Conservation (phyloP, 768 basidiomycete genomes). For the Naganishia vaughanmartiniae region DNA sequence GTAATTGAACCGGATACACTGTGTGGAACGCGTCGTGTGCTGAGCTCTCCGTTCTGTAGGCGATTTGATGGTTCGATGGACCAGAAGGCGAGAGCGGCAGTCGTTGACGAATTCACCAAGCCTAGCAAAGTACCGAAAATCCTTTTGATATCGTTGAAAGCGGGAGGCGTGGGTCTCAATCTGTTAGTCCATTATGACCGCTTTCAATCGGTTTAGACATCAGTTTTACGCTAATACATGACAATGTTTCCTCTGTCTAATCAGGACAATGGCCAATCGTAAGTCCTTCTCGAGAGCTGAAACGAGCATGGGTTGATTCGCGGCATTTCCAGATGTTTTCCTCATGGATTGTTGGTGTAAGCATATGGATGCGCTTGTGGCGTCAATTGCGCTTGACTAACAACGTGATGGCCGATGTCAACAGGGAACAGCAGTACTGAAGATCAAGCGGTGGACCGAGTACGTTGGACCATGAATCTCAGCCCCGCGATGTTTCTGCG, state of each 20-base stretch:
- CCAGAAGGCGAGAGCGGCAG: constrained; percentile 71
- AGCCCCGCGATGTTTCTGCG: no score
- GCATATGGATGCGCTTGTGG: not conserved
- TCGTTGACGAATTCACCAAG: constrained; percentile 73
- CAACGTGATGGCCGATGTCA: no score
- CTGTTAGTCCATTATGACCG: constrained; percentile 50
- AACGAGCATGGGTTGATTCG: not conserved
- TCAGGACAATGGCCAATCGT: constrained; percentile 49
- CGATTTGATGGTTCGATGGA: constrained; percentile 93
- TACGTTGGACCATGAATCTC: constrained; percentile 31
- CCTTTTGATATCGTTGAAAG: constrained; percentile 54
- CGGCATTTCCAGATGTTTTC: constrained; percentile 2
- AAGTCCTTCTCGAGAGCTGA: constrained; percentile 26
- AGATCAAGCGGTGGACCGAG: constrained; percentile 51
- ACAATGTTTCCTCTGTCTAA: not conserved
- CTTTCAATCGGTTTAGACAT: not conserved
- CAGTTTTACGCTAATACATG: not conserved
- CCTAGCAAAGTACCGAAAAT: constrained; percentile 70
- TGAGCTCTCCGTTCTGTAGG: constrained; percentile 29
- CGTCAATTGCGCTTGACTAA: not conserved
- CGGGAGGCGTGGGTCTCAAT: constrained; percentile 88
- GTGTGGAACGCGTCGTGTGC: no score
- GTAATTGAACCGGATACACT: not conserved
- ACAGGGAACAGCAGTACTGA: constrained; percentile 44
- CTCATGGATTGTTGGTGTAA: constrained; percentile 24